Conservation (phyloP, 148 eudicot species). For the Diospyros lotus region DNA sequence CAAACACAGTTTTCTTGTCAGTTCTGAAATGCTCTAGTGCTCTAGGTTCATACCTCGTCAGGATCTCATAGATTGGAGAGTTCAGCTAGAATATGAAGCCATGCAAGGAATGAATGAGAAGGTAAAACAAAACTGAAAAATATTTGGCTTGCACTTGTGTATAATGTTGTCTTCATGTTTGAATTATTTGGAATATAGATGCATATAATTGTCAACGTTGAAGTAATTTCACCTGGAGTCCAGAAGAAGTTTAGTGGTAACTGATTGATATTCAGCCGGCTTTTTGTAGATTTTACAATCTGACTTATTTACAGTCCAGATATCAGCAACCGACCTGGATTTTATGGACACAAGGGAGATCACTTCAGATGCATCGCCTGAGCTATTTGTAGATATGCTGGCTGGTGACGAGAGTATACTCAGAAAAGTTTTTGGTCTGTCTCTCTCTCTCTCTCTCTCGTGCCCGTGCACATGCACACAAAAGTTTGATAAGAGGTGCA, state of each 20-base stretch:
- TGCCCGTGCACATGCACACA: background rate
- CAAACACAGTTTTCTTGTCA: too few species aligned
- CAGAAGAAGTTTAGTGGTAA: too few species aligned
- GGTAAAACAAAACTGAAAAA: slow-evolving; percentile 37
- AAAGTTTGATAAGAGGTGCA: too few species aligned
- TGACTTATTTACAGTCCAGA: slow-evolving; percentile 96
- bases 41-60: slow-evolving; percentile 62
- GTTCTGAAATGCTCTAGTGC: slow-evolving; percentile 11
- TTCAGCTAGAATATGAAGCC: slow-evolving; percentile 73
- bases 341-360: slow-evolving; percentile 75
- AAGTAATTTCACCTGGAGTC: background rate
- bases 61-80: slow-evolving; percentile 90
- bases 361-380: slow-evolving; percentile 44
- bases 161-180: background rate
- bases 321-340: slow-evolving; percentile 66
- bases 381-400: slow-evolving; percentile 57
- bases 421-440: slow-evolving; percentile 80
- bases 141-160: background rate
- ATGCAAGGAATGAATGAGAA: slow-evolving; percentile 45
- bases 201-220: background rate
- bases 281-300: slow-evolving; percentile 26
- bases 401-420: slow-evolving; percentile 75
- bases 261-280: background rate
- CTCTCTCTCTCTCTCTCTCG: slow-evolving; percentile 16
- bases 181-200: background rate